phyloP scores from a whole-genome alignment of 768 basidiomycete genomes.

The Leccinum subgranulosum region DNA sequence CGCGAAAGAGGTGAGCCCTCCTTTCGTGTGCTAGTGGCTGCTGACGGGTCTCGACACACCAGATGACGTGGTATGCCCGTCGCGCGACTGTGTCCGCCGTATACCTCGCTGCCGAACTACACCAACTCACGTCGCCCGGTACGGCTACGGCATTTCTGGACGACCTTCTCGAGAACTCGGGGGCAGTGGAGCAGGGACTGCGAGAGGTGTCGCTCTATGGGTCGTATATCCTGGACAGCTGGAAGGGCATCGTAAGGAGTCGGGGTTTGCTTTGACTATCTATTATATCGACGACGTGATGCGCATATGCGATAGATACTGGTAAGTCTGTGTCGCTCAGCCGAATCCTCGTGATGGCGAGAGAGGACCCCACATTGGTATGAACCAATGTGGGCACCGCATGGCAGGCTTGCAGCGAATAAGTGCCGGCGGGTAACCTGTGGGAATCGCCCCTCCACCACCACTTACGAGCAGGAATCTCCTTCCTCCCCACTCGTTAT shows the following conservation, averaged over 20 bases:
- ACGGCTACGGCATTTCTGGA: conserved; percentile 69
- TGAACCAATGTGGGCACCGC: too few relatives aligned
- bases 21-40: not conserved
- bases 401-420: too few relatives aligned
- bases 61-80: conserved; percentile 74
- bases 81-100: conserved; percentile 63
- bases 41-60: not conserved
- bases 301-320: too few relatives aligned
- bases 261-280: conserved; percentile 40
- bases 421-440: too few relatives aligned
- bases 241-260: conserved; percentile 70
- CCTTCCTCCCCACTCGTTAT: too few relatives aligned
- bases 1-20: conserved; percentile 50
- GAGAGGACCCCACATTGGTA: too few relatives aligned
- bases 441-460: too few relatives aligned
- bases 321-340: too few relatives aligned
- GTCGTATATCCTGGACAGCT: conserved; percentile 60
- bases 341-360: too few relatives aligned
- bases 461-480: too few relatives aligned
- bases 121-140: conserved; percentile 73
- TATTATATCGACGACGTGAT: too few relatives aligned
- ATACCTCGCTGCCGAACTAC: conserved; percentile 78
- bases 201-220: conserved; percentile 55
- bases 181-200: conserved; percentile 42
- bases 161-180: conserved; percentile 51